Evolutionary conservation across 768 basidiomycete genomes (phyloP), one percentile per base, ranked within the genome.

Genomic region (Kwoniella bestiolae): DNA sequence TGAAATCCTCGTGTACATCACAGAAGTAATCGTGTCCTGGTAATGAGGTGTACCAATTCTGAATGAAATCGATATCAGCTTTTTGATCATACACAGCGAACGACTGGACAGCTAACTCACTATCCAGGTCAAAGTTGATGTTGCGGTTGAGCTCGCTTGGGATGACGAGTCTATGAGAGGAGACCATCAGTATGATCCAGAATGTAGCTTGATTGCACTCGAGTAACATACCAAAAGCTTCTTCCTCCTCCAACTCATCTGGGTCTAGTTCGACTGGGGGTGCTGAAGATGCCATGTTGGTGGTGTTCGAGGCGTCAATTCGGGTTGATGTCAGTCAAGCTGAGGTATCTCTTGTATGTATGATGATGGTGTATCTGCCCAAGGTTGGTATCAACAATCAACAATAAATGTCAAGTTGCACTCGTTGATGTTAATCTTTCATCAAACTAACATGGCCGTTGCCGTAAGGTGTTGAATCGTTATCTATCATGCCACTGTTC

Each of bases 1-100:
- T 99, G 82, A 97, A 99, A 78, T 98, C 95, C 79, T 96, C 94
- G 58, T 91, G 88, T 46, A 97, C 94, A 82, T 96, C 94, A 82
- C 93, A 95, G 80, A 95, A 97, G 83, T 95, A 97, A 82, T 97
- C 94, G 82, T 97, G 94, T 46, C 79, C 79, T 11, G 78, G 78
- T 49, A 79, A 56, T 12, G 79, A 77, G 7, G 75, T 79, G 69
- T 71, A 80, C 79, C 79, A 80, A 32, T 76, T 79, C 79, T 80
- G 47, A 38, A 11, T 56, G 23, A 64, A 11, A 28, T 23, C 12
- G n/a, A 32, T n/a, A n/a, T 76, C 32, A 73, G 58, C 60, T 61
- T 35, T 11, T 41, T 41, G 23, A 47, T 34, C 44, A 25, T 18
- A 23, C 57, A 45, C 51, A 25, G 23, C 11, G 4, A 31, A 26